Evolutionary conservation across 2,329 filamentous ascomycete species (phyloP).

Genomic region (Sarocladium strictum): DNA sequence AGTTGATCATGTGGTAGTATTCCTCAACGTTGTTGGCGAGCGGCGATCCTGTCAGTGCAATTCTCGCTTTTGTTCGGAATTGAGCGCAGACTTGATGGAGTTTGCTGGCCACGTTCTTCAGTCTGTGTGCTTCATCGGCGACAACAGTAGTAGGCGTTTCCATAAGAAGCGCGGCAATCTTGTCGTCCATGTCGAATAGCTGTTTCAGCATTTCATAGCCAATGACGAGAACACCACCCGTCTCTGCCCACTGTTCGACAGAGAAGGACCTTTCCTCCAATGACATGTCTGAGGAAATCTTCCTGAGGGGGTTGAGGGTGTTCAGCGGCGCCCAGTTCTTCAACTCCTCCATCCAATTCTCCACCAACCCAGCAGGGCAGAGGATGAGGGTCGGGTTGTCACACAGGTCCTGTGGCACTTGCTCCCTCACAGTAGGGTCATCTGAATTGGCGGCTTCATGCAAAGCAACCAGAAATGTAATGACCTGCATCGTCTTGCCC

Average conservation of each 20-base stretch:
- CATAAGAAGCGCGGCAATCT: slow-evolving; percentile 41
- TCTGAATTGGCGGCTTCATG: slow-evolving; percentile 56
- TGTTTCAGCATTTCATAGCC: slow-evolving; percentile 65
- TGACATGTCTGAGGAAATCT: slow-evolving; percentile 36
- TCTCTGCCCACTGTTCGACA: slow-evolving; percentile 53
- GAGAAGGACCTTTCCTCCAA: slow-evolving; percentile 32
- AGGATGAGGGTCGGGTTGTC: slow-evolving; percentile 63
- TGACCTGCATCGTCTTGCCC: slow-evolving; percentile 88
- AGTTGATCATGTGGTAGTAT: slow-evolving; percentile 82
- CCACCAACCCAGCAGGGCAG: slow-evolving; percentile 67
- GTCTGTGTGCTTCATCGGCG: slow-evolving; percentile 75
- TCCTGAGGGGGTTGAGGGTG: slow-evolving; percentile 49
- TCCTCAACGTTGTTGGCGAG: slow-evolving; percentile 79
- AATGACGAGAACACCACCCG: slow-evolving; percentile 69
- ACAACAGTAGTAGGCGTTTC: slow-evolving; percentile 66
- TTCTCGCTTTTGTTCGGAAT: slow-evolving; percentile 64
- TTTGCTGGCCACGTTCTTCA: slow-evolving; percentile 60
- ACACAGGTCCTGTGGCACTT: slow-evolving; percentile 63
- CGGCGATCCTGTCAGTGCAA: slow-evolving; percentile 83
- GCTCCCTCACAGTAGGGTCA: slow-evolving; percentile 49
- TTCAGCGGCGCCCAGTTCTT: slow-evolving; percentile 57
- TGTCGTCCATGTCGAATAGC: slow-evolving; percentile 26
- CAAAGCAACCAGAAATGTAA: slow-evolving; percentile 74
- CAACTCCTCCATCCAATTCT: slow-evolving; percentile 82
- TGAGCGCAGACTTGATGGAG: slow-evolving; percentile 46